A percentile compares a stretch with the other conserved stretches of the same genome.
Evolutionary conservation across 1,284 basidiomycete species (phyloP).

Genomic region (Leccinum insolens): DNA sequence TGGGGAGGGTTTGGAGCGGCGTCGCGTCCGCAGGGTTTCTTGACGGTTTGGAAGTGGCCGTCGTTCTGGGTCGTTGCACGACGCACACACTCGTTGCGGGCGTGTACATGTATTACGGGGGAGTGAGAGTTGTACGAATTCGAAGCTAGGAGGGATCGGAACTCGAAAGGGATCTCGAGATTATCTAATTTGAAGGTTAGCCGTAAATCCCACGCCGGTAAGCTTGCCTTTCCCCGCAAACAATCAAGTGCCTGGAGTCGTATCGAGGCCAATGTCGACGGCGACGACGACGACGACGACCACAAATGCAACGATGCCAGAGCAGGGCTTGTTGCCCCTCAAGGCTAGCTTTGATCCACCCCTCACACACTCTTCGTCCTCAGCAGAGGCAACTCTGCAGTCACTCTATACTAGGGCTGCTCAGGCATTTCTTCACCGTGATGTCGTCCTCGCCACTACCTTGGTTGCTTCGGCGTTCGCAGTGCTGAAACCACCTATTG

Average conservation of each 20-base stretch:
- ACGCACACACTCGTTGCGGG: too few species aligned
- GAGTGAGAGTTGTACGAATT: too few species aligned
- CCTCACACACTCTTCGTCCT: constrained; percentile 8
- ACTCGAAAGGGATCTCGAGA: neutral
- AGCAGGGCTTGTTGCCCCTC: constrained; percentile 35
- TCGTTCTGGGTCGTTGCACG: too few species aligned
- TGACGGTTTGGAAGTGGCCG: too few species aligned
- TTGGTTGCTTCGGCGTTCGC: constrained; percentile 70
- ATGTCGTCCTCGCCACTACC: constrained; percentile 62
- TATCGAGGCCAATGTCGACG: constrained; percentile 27
- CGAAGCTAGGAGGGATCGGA: too few species aligned
- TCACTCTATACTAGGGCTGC: constrained; percentile 75
- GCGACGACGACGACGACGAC: constrained; percentile 32
- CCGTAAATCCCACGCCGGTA: neutral
- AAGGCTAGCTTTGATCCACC: constrained; percentile 18
- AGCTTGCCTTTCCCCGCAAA: neutral
- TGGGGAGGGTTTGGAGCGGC: too few species aligned
- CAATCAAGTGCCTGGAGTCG: constrained; percentile 28
- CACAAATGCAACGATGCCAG: constrained; percentile 21
- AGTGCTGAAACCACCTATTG: constrained; percentile 53
- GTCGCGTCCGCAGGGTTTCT: too few species aligned
- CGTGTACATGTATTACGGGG: too few species aligned
- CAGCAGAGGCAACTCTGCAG: constrained; percentile 54
- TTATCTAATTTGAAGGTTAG: neutral
- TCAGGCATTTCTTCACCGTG: constrained; percentile 72